Conservation (phyloP, 1,284 basidiomycete genomes). For the Cutaneotrichosporon cavernicola region DNA sequence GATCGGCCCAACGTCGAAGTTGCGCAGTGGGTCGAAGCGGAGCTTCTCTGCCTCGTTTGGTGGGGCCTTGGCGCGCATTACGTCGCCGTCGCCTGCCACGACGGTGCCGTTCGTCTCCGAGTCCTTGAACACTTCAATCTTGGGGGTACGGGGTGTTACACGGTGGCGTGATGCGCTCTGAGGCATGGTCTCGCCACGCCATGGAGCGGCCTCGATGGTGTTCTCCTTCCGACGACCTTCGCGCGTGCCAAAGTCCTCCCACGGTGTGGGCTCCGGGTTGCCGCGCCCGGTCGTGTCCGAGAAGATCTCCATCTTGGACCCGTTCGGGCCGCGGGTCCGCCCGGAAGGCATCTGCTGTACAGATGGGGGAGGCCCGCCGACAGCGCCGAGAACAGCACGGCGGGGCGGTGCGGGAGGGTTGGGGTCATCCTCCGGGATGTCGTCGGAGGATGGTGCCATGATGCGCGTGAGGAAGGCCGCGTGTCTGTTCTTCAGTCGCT, state of each 20-base stretch:
- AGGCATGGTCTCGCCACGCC: constrained; percentile 56
- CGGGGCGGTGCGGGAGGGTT: neutral
- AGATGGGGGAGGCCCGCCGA: neutral
- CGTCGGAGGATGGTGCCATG: constrained; percentile 50
- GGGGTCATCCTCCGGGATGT: constrained; percentile 44
- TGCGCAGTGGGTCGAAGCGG: constrained; percentile 61
- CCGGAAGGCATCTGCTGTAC: constrained; percentile 11
- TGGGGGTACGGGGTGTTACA: constrained; percentile 52
- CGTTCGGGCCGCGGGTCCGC: constrained; percentile 41
- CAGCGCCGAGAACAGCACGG: constrained; percentile 30
- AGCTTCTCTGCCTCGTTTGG: constrained; percentile 56
- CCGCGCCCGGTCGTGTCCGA: constrained; percentile 37
- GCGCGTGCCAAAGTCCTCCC: constrained; percentile 57
- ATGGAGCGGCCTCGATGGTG: constrained; percentile 53
- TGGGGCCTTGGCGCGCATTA: constrained; percentile 36
- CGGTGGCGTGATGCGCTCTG: constrained; percentile 40
- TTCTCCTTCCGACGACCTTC: constrained; percentile 57
- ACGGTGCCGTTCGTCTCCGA: constrained; percentile 32
- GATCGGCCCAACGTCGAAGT: constrained; percentile 45
- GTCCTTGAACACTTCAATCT: constrained; percentile 58
- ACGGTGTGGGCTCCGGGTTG: constrained; percentile 41
- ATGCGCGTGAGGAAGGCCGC: constrained; percentile 77
- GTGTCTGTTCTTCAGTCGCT: constrained; percentile 79
- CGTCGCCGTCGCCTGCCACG: constrained; percentile 3
- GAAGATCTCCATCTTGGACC: constrained; percentile 55